These are phyloP conservation scores for Apocynum venetum DNA, from an alignment of 257 asterid species.

Conservation along the genomic window DNA sequence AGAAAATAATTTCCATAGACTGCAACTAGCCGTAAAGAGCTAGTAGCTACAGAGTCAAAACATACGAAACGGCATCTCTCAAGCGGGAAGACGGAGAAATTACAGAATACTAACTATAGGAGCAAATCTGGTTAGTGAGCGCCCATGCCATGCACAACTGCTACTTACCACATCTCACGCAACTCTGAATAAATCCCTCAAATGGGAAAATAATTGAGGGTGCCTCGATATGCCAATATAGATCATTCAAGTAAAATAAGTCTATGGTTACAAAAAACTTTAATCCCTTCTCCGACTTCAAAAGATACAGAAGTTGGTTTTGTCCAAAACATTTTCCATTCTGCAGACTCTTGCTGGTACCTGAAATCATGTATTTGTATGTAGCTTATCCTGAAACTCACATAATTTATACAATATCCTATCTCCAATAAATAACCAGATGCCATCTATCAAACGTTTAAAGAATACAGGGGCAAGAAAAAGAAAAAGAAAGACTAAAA, in stretches of 20 bases:
- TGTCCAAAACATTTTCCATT: neutral
- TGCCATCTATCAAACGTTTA: conserved; percentile 18
- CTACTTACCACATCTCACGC: too few species aligned
- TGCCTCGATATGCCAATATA: neutral
- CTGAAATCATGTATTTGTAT: conserved; percentile 8
- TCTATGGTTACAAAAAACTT: neutral
- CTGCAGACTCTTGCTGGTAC: neutral
- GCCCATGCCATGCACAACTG: too few species aligned
- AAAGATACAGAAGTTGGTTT: neutral
- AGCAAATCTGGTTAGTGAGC: too few species aligned
- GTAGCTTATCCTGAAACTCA: conserved; percentile 22
- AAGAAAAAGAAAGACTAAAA: conserved; percentile 15
- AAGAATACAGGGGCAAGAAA: conserved; percentile 16
- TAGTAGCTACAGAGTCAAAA: too few species aligned
- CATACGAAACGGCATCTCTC: too few species aligned
- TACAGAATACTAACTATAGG: too few species aligned
- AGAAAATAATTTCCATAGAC: too few species aligned
- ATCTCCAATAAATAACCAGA: conserved; percentile 13
- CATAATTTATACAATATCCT: conserved; percentile 32
- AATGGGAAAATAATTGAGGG: neutral
- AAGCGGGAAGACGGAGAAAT: too few species aligned
- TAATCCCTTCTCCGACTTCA: neutral
- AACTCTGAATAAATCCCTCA: neutral
- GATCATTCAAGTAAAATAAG: neutral
- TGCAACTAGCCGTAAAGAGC: too few species aligned